Evolutionary conservation across 352 stramenopile genomes (phyloP).

Genomic region (Pythium sukuiense): DNA sequence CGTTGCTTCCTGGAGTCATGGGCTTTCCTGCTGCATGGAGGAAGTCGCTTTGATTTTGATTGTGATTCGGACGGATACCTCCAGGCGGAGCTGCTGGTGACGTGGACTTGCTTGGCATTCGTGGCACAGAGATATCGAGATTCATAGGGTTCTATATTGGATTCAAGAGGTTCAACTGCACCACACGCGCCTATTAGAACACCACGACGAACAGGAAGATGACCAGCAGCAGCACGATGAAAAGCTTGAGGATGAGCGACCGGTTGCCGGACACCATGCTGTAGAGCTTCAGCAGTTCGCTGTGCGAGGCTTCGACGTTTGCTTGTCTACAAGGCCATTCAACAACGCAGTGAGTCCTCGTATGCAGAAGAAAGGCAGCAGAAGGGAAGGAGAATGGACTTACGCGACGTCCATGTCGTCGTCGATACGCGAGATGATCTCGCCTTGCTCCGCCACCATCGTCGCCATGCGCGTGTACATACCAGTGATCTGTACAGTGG

Average conservation of each 20-base stretch:
- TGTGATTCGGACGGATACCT: constrained; percentile 54
- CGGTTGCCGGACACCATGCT: constrained; percentile 82
- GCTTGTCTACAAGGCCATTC: constrained; percentile 43
- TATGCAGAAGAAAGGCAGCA: constrained; percentile 12
- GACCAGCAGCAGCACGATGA: constrained; percentile 75
- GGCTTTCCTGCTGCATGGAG: constrained; percentile 76
- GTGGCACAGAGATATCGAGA: not conserved
- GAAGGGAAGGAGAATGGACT: constrained; percentile 26
- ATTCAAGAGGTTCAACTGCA: not conserved
- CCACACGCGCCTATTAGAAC: constrained; percentile 36
- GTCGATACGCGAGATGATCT: constrained; percentile 82
- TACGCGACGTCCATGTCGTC: constrained; percentile 89
- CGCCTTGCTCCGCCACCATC: constrained; percentile 78
- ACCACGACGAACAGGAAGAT: constrained; percentile 87
- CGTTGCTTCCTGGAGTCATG: constrained; percentile 21
- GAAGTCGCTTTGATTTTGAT: constrained; percentile 59
- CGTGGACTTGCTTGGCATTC: too few species aligned
- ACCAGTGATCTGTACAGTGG: constrained; percentile 58
- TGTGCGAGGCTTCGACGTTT: constrained; percentile 73
- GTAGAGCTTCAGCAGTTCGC: constrained; percentile 82
- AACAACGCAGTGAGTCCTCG: not conserved
- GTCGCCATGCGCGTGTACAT: constrained; percentile 88
- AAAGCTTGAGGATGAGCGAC: constrained; percentile 86
- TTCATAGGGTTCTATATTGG: constrained; percentile 7
- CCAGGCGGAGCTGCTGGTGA: constrained; percentile 10